Evolutionary conservation across 2,329 filamentous ascomycete genomes (phyloP).

Genomic region (Neoascochyta sp.): DNA sequence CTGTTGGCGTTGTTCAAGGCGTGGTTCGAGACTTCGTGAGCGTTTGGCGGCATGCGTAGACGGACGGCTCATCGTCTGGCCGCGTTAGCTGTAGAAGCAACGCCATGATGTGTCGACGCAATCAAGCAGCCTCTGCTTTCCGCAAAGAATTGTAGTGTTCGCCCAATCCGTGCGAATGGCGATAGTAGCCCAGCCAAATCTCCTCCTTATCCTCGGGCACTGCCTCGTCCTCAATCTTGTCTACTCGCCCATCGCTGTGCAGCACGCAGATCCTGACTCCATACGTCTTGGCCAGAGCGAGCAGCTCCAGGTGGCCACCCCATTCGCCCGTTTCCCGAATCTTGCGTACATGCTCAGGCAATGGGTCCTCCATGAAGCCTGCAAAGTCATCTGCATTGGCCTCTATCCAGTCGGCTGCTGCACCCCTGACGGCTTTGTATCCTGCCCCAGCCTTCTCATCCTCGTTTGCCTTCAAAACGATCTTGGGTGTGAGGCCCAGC

Average conservation of each 20-base stretch:
- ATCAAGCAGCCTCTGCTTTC: conserved; percentile 33
- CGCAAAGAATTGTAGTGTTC: conserved; percentile 94
- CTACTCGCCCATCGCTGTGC: conserved; percentile 73
- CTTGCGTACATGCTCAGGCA: conserved; percentile 68
- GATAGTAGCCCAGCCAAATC: conserved; percentile 92
- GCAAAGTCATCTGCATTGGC: conserved; percentile 74
- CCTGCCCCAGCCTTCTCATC: conserved; percentile 7
- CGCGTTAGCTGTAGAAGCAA: no score
- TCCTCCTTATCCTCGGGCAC: conserved; percentile 50
- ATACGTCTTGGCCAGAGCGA: conserved; percentile 78
- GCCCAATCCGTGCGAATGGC: conserved; percentile 87
- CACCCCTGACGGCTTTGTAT: conserved; percentile 66
- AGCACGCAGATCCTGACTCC: conserved; percentile 77
- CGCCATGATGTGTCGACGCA: no score
- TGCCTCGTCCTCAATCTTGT: conserved; percentile 62
- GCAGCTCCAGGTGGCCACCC: conserved; percentile 89
- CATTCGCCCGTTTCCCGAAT: conserved; percentile 88
- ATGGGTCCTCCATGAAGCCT: conserved; percentile 78
- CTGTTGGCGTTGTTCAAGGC: conserved; percentile 44
- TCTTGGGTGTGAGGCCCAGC: conserved; percentile 32
- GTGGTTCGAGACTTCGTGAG: conserved; percentile 50
- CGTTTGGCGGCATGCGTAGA: conserved; percentile 43
- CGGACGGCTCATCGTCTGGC: no score
- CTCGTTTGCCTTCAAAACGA: conserved; percentile 25
- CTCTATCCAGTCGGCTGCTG: conserved; percentile 74